phyloP scores from a whole-genome alignment of 2,329 filamentous ascomycete genomes.

The Cladosporium sp. region DNA sequence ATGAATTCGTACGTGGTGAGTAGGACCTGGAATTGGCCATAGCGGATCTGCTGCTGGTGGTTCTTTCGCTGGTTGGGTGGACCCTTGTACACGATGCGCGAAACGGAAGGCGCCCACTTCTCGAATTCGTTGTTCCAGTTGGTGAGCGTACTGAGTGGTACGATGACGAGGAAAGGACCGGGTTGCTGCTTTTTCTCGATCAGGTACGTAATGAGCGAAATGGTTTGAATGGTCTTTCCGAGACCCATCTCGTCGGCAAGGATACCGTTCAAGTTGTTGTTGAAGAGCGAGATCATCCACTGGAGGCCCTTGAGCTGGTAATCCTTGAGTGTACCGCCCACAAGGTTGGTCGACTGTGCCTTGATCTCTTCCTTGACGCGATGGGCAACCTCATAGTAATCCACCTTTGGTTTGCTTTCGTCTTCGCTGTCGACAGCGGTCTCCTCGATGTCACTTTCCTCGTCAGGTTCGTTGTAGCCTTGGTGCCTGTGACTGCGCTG shows the following conservation, averaged over 20 bases:
- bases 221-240: conserved; percentile 98
- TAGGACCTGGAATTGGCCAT: conserved; percentile 90
- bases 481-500: conserved; percentile 71
- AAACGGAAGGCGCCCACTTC: conserved; percentile 89
- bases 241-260: conserved; percentile 99
- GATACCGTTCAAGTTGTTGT: conserved; percentile 99
- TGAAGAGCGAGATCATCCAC: conserved; percentile 99
- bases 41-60: conserved; percentile 89
- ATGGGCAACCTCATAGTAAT: conserved; percentile 98
- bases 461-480: conserved; percentile 64
- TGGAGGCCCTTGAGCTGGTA: conserved; percentile 98
- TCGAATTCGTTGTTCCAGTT: conserved; percentile 99
- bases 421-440: conserved; percentile 65
- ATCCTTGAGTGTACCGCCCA: conserved; percentile 90
- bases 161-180: conserved; percentile 92
- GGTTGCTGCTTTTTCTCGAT: conserved; percentile 91
- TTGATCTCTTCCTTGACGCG: conserved; percentile 88
- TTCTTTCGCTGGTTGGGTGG: conserved; percentile 81
- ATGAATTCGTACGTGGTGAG: conserved; percentile 99
- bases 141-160: conserved; percentile 90
- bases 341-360: conserved; percentile 74
- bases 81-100: conserved; percentile 92
- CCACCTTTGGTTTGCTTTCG: conserved; percentile 70
- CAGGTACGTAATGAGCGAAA: conserved; percentile 92
- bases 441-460: conserved; percentile 60